Evolutionary conservation across 768 basidiomycete species (phyloP), one percentile per base, ranked within the genome.

Genomic region (Boletus fagicola): DNA sequence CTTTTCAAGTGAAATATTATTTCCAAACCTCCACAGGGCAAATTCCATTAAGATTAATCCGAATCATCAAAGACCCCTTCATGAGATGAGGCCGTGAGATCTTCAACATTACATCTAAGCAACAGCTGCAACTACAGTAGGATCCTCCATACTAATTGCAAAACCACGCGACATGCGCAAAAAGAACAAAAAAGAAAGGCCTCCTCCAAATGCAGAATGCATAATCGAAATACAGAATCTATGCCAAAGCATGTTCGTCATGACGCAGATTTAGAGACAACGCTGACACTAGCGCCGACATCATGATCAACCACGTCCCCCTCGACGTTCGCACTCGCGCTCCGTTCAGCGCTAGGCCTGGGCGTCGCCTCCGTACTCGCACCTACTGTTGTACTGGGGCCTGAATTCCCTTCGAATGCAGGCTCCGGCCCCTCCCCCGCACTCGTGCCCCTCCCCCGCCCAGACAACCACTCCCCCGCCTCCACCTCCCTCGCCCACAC

Each of bases 401-500:
- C 31, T 0, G 36, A 9, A 15, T 51, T 39, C 15, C n/a, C 60
- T 20, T 62, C 57, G 4, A 6, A 15, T n/a, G 22, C 26, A 16
- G 43, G 33, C 7, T 42, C 43, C n/a, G 13, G 26, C 36, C 15
- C 42, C n/a, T 49, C 54, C 5, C 11, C 42, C 0, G 16, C 43
- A 44, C 10, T n/a, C 12, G 38, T 15, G 9, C 0, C 24, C 8
- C 3, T 48, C 46, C 13, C 16, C 26, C 38, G 53, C n/a, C 52
- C 54, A 13, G 51, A 15, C 22, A 53, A 44, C 66, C 66, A 67
- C 20, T 45, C 33, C 3, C 57, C 66, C 7, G 54, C 31, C 33
- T 38, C 62, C 31, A 67, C 65, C 39, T 52, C 49, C 13, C 12
- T 62, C 5, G 47, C 54, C 66, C 66, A 67, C 22, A 2, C 33